Evolutionary conservation across 345 rosid species (phyloP).

Genomic region (Psidium friedrichsthalianum): DNA sequence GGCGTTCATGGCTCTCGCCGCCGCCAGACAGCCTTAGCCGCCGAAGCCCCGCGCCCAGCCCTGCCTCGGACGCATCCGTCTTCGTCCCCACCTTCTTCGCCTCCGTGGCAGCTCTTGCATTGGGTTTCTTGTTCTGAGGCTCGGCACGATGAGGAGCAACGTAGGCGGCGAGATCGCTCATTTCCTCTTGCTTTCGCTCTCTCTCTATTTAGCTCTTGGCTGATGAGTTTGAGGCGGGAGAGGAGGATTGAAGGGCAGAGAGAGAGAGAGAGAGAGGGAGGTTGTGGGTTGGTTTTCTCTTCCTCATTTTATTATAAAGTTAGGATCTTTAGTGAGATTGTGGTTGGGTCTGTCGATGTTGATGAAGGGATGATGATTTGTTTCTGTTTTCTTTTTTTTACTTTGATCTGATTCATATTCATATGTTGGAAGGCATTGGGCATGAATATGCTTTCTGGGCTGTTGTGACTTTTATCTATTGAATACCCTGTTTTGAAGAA

Average conservation of each 20-base stretch:
- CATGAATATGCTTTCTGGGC: not conserved
- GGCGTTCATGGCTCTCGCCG: constrained; percentile 1
- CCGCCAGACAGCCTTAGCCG: constrained; percentile 4
- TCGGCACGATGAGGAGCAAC: not conserved
- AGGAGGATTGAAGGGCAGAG: not conserved
- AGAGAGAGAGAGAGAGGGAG: not conserved
- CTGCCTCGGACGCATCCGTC: constrained; percentile 9
- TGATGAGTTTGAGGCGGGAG: not conserved
- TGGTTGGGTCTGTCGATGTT: not conserved
- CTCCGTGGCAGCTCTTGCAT: constrained; percentile 7
- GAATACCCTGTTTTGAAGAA: not conserved
- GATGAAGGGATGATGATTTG: not conserved
- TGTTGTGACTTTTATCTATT: not conserved
- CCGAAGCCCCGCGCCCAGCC: constrained; percentile 17
- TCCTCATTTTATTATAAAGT: not conserved
- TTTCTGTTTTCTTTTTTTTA: not conserved
- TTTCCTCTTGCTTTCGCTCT: not conserved
- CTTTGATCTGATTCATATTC: not conserved
- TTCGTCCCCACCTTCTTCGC: constrained; percentile 5
- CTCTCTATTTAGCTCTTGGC: not conserved
- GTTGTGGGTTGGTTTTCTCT: not conserved
- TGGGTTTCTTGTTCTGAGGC: constrained; percentile 8
- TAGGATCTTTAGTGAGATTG: not conserved
- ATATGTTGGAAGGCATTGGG: not conserved
- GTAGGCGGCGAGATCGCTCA: not conserved